Conservation (phyloP, 495 filamentous ascomycete genomes). For the Hypoxylon subgilvum region DNA sequence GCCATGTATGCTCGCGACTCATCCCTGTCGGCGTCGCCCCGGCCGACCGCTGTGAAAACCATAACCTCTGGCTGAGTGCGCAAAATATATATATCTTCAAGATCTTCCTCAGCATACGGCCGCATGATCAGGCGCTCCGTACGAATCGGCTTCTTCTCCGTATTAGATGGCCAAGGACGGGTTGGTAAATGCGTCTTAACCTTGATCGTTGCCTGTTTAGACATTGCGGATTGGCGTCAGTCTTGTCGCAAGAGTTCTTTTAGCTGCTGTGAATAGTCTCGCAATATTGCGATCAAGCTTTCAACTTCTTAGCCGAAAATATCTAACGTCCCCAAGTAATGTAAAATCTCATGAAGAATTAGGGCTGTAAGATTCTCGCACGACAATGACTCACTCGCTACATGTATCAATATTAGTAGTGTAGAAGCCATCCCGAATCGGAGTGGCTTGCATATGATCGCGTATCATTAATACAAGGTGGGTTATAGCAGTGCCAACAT, state of each 20-base stretch:
- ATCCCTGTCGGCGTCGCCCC: conserved; percentile 46
- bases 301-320: too few species aligned
- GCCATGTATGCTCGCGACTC: conserved; percentile 46
- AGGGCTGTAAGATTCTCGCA: background rate
- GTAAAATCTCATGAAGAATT: too few species aligned
- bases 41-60: conserved; percentile 48
- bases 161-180: conserved; percentile 38
- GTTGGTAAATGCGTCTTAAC: conserved; percentile 48
- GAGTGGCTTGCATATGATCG: conserved; percentile 5
- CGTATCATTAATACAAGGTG: too few species aligned
- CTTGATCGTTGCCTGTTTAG: conserved; percentile 13
- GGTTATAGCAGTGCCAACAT: too few species aligned
- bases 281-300: too few species aligned
- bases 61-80: conserved; percentile 60
- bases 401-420: too few species aligned
- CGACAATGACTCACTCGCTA: conserved; percentile 15
- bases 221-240: conserved; percentile 7
- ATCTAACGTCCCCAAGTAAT: too few species aligned
- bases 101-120: conserved; percentile 45
- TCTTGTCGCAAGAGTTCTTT: background rate
- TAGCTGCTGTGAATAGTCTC: too few species aligned
- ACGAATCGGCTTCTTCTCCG: conserved; percentile 37
- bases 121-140: conserved; percentile 56
- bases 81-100: conserved; percentile 45
- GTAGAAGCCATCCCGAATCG: conserved; percentile 1